Percentiles rank a stretch among this genome's conserved stretches.
phyloP scores from a whole-genome alignment of 495 filamentous ascomycete genomes.

The Trypethelium eluteriae region DNA sequence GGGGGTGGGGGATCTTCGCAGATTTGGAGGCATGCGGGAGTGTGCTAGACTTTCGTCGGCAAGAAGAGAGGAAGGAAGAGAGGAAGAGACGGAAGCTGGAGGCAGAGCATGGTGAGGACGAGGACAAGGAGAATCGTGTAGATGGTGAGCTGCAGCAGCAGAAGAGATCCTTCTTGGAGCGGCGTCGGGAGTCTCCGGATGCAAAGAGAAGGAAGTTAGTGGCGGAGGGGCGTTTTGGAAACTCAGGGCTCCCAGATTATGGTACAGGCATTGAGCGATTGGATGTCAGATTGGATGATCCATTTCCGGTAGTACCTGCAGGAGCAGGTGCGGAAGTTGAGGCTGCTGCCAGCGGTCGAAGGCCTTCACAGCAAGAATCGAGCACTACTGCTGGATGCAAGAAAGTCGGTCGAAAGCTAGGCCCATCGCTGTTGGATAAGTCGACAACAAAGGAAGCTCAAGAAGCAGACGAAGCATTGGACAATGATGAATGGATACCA shows the following conservation, averaged over 20 bases:
- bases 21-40: conserved; percentile 40
- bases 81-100: conserved; percentile 30
- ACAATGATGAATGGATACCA: conserved; percentile 42
- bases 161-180: not conserved
- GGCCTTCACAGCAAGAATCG: not conserved
- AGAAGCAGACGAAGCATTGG: conserved; percentile 22
- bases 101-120: conserved; percentile 22
- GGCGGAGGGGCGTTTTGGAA: conserved; percentile 52
- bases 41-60: conserved; percentile 48
- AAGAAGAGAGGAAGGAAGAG: conserved; percentile 13
- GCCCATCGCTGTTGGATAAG: conserved; percentile 18
- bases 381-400: conserved; percentile 32
- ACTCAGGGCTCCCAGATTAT: conserved; percentile 42
- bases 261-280: conserved; percentile 52
- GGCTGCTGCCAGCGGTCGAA: not conserved
- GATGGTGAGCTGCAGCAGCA: not conserved
- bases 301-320: conserved; percentile 36
- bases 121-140: conserved; percentile 12
- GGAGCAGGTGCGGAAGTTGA: not conserved
- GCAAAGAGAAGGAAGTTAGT: conserved; percentile 41
- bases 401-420: conserved; percentile 14
- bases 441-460: conserved; percentile 24
- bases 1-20: conserved; percentile 72
- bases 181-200: conserved; percentile 23
- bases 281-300: conserved; percentile 52